phyloP scores from a whole-genome alignment of 306 rosid species.

The Pterocarpus santalinus region DNA sequence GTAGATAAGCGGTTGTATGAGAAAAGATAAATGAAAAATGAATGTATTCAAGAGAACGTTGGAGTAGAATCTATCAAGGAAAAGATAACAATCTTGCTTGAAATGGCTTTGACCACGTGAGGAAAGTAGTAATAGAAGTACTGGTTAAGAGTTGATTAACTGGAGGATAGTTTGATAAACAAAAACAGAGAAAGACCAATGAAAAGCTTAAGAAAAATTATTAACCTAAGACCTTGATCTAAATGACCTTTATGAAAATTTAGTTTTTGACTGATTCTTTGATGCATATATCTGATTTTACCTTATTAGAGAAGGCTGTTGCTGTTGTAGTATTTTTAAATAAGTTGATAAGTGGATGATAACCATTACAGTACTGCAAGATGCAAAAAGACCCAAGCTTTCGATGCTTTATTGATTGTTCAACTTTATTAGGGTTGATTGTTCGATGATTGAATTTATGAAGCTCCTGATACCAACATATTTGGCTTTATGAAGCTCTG shows the following conservation, averaged over 20 bases:
- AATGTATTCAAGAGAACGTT: background rate
- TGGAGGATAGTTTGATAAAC: background rate
- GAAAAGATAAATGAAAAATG: background rate
- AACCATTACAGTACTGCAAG: no score
- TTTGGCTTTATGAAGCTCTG: background rate
- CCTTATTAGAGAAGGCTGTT: no score
- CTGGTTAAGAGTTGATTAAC: background rate
- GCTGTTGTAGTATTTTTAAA: no score
- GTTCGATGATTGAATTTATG: background rate
- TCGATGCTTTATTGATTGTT: no score
- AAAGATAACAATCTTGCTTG: background rate
- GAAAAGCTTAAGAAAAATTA: no score
- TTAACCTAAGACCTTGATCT: no score
- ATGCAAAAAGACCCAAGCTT: no score
- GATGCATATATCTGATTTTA: no score
- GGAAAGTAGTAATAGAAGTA: background rate
- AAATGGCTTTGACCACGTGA: background rate
- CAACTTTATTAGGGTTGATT: background rate
- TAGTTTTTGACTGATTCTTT: no score
- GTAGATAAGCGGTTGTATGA: background rate
- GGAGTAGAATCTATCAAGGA: background rate
- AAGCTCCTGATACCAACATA: constrained; percentile 7
- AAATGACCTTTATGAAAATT: no score
- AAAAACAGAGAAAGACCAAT: background rate
- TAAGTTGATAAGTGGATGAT: no score